Conservation (phyloP, 108 stramenopile species). For the Skeletonema menzelii region DNA sequence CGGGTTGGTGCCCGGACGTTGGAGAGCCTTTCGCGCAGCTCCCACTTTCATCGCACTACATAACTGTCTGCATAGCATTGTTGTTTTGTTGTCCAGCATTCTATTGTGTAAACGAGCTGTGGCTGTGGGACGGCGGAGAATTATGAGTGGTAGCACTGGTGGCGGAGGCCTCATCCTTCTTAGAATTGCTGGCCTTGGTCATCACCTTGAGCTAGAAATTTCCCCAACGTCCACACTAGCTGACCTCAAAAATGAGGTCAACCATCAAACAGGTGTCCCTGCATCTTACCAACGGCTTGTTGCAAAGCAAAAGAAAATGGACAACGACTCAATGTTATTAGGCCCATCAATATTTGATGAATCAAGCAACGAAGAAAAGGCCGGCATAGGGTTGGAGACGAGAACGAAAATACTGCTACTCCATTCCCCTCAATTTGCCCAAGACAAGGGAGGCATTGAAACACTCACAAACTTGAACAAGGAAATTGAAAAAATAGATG, state of each 20-base stretch:
- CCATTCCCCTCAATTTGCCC: constrained; percentile 46
- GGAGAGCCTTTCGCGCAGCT: too few species aligned
- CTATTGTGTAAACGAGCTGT: too few species aligned
- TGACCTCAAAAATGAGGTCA: constrained; percentile 47
- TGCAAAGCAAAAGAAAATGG: constrained; percentile 47
- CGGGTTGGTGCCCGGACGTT: too few species aligned
- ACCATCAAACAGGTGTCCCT: constrained; percentile 27
- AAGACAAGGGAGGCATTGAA: constrained; percentile 52
- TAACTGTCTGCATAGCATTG: too few species aligned
- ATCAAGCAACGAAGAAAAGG: background rate
- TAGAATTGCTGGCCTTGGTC: constrained; percentile 55
- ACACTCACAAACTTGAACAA: constrained; percentile 13
- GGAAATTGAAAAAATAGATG: constrained; percentile 58
- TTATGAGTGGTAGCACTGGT: background rate
- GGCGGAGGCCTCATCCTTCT: constrained; percentile 10
- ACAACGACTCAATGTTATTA: constrained; percentile 38
- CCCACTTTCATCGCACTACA: too few species aligned
- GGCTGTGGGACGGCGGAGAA: background rate
- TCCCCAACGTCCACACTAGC: constrained; percentile 45
- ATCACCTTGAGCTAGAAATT: constrained; percentile 42
- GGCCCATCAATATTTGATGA: constrained; percentile 20
- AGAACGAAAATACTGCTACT: constrained; percentile 58
- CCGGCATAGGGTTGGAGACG: constrained; percentile 45
- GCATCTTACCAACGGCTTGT: constrained; percentile 55
- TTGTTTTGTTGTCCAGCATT: too few species aligned